Base-by-base conservation (phyloP, 148 eudicot species). In the Chenopodium berlandieri region DNA sequence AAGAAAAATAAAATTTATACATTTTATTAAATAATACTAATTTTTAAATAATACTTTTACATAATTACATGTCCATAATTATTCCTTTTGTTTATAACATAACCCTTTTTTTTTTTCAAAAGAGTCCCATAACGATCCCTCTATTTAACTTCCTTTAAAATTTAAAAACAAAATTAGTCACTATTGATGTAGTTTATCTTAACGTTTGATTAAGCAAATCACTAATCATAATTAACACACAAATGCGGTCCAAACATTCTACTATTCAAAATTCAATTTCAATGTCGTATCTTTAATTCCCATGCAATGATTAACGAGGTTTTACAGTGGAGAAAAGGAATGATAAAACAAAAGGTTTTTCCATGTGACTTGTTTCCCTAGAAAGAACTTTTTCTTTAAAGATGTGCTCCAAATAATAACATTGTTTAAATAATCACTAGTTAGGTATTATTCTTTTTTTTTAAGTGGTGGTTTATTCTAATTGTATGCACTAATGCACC, bases 311-410 rank as follows among this genome's bases (percentile, higher is more conserved):
- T 89, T 80, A 80, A 78, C 80, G 73, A 74, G 31, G 68, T 71
- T 64, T 80, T 76, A 83, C 75, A 71, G 75, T 78, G 81, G 68
- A 46, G 44, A 54, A 65, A 84, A 79, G 62, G 77, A 79, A 78
- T 60, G 78, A 64, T 83, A 52, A 58, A 84, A 54, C 77, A 78
- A 83, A 70, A 44, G 79, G 78, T 80, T 79, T 84, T 23, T 48
- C 87, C 91, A 89, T 89, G 93, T 89, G 93, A 67, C 77, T 81
- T 77, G 84, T 82, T 84, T 82, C 80, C 86, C 80, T 82, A 80
- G 60, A 71, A 54, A 48, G 46, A 44, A 72, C 56, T 72, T 72
- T 71, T 4, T 40, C 23, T 37, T 71, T 37, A 71, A 71, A 17
- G 74, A 22, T 71, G 73, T 37, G 44, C 48, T 19, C 50, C 25